Base-by-base conservation (phyloP, 768 basidiomycete genomes). In the Russula lepida region DNA sequence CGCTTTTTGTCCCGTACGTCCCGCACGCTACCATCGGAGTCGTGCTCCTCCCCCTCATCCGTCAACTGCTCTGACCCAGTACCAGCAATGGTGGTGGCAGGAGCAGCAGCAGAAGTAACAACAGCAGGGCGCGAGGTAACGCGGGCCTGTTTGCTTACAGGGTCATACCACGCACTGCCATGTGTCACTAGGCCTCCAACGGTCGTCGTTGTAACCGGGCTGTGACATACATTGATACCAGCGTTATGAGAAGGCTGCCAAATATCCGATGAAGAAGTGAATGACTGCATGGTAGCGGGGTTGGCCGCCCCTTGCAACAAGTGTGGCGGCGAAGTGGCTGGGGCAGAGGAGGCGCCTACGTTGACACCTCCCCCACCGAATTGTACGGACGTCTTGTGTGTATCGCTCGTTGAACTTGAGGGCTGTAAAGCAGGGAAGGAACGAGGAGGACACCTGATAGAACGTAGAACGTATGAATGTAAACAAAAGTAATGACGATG, bases 151-250 rank as follows among this genome's bases (percentile, higher is more conserved):
- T 50, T 51, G 25, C 57, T 33, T 41, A 62, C 41, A 3, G 60
- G 60, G 19, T 61, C 60, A 25, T 51, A 61, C 27, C 60, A 49
- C 11, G 27, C 44, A 48, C 11, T 62, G 4, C 27, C 56, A 44
- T 56, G 56, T 1, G 30, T 35, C 35, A 35, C 35, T 3, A 35
- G 35, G 35, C 35, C 12, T 35, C 35, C 59, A 28, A 35, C 37
- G 21, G 35, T 11, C 11, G 39, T 54, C 25, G 59, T 23, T 17
- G 47, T 41, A 23, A 41, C 59, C 6, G 59, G 47, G 39, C 28
- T 55, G 28, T 27, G 8, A 43, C 12, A 30, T 15, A 60, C 53
- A 54, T 46, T 53, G 6, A 41, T 35, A 17, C 27, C 59, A 35
- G 27, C 27, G 52, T 52, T 28, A 17, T 54, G 59, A 32, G 59